These are phyloP conservation scores for Perilla frutescens DNA, from an alignment of 257 asterid genomes.

Conservation along the genomic window DNA sequence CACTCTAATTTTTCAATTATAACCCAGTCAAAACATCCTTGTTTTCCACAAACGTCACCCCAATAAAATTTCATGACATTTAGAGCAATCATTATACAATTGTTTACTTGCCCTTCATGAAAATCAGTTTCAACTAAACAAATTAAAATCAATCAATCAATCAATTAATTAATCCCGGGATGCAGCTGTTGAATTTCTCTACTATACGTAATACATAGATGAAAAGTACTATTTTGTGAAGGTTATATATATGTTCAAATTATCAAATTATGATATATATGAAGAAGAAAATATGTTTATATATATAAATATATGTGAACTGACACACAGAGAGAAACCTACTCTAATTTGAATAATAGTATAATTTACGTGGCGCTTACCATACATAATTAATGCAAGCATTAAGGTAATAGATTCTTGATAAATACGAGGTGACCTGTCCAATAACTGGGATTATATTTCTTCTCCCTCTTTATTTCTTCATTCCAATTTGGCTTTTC, in stretches of 20 bases:
- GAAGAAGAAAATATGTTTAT: no score
- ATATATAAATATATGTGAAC: conserved; percentile 12
- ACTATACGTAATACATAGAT: no score
- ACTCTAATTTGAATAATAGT: conserved; percentile 18
- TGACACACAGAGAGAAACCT: conserved; percentile 34
- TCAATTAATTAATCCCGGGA: background rate
- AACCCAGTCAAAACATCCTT: background rate
- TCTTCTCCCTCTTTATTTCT: conserved; percentile 31
- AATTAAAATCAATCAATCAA: background rate
- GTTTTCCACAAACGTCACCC: background rate
- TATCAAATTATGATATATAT: no score
- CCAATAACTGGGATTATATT: conserved; percentile 41
- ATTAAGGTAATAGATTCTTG: conserved; percentile 32
- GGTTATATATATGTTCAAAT: no score
- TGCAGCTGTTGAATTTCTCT: background rate
- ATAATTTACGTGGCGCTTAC: conserved; percentile 5
- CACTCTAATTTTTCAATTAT: background rate
- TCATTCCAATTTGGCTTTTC: conserved; percentile 33
- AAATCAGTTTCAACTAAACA: background rate
- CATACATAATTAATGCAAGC: conserved; percentile 15
- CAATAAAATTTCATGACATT: background rate
- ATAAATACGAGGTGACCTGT: conserved; percentile 46
- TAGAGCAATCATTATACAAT: background rate
- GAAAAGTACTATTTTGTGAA: no score
- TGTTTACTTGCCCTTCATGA: conserved; percentile 4